Conservation (phyloP, 208 protist genomes). For the Crithidia thermophila region DNA sequence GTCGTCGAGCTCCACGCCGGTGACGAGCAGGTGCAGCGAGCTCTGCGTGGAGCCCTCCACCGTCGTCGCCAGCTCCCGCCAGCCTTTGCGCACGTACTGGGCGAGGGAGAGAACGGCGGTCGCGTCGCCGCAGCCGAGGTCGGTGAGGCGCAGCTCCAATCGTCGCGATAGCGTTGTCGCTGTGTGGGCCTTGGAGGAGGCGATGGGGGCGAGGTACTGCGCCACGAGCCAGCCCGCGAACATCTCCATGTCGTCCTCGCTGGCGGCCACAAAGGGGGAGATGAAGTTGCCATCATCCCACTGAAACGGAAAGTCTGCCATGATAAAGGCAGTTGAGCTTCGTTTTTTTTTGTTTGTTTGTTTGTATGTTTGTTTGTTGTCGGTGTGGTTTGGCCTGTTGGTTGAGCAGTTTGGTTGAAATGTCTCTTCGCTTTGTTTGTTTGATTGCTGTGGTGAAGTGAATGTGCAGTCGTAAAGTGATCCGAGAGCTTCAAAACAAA, state of each 20-base stretch:
- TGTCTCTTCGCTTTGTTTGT: no score
- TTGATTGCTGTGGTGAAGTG: no score
- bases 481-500: no score
- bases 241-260: constrained; percentile 29
- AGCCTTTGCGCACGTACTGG: constrained; percentile 27
- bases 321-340: background rate
- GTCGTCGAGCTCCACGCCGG: constrained; percentile 74
- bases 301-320: constrained; percentile 69
- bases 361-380: no score
- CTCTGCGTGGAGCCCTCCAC: background rate
- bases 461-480: no score
- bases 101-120: constrained; percentile 41
- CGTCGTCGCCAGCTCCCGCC: constrained; percentile 13
- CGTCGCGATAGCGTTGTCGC: background rate
- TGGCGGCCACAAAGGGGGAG: constrained; percentile 69
- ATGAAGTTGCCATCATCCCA: constrained; percentile 82
- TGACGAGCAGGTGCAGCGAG: constrained; percentile 10
- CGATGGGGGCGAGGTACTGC: constrained; percentile 16
- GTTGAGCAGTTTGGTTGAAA: no score
- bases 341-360: background rate
- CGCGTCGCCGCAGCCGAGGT: constrained; percentile 79
- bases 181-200: background rate
- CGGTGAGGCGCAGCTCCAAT: constrained; percentile 43
- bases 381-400: no score
- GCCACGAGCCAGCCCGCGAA: constrained; percentile 45